Base-by-base conservation (phyloP, 768 basidiomycete genomes). In the Trametes punicea region DNA sequence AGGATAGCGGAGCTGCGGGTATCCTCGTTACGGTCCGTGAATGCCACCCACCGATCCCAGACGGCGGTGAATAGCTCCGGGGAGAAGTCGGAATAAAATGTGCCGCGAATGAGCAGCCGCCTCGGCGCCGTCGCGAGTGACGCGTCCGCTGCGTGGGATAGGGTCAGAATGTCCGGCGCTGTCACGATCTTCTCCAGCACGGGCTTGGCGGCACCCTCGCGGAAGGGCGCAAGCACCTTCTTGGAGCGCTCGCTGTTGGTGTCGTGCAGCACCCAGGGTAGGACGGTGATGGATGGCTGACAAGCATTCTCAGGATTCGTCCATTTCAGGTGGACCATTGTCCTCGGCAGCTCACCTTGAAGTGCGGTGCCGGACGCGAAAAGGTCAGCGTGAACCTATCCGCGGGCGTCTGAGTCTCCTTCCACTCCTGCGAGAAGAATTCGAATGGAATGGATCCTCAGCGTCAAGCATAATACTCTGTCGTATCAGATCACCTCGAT, bases 101-200 rank as follows among this genome's bases (percentile, higher is more conserved):
- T 55, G 8, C 63, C 63, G 23, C 63, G 57, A 30, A 64, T 64
- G 38, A 47, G 30, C 26, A 64, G 57, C 18, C 60, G 60, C 36
- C 40, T 46, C 7, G 63, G 60, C 9, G 58, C 55, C 23, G 10
- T 10, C 4, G 51, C 51, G 26, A 61, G 45, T n/a, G 51, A 23
- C 6, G 47, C 56, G 47, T 64, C 63, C 4, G 61, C 57, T 3
- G 40, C 61, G 38, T 64, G 63, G 29, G 63, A 62, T 46, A 59
- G 15, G 25, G 54, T 36, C 25, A 47, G 38, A 34, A 63, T 39
- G 36, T 60, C 47, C 2, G 62, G 56, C n/a, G 25, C 59, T n/a
- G 56, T 31, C 7, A 11, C 44, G 30, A 56, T n/a, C 26, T 60
- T 57, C 15, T 58, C 56, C 18, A 60, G 20, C 5, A 59, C 56